A percentile compares a stretch with the other conserved stretches of the same genome.
Evolutionary conservation across 2,329 filamentous ascomycete genomes (phyloP).

Genomic region (Phyllosticta paracitricarpa): DNA sequence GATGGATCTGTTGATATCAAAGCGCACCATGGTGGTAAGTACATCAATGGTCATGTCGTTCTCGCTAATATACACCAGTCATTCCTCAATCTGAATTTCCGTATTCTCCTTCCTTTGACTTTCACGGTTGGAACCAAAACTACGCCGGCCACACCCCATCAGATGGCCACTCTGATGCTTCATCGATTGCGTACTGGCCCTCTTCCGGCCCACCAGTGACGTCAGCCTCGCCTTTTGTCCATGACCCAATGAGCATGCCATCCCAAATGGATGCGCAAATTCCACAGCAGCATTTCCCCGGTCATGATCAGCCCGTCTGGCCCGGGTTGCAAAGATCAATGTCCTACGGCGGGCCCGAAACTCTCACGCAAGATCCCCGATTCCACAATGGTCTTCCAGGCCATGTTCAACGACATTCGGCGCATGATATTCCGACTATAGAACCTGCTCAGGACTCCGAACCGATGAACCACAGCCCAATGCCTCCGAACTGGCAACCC

Average conservation of each 20-base stretch:
- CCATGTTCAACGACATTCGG: not conserved
- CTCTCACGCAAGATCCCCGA: constrained; percentile 22
- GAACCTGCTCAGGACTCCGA: not conserved
- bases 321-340: constrained; percentile 26
- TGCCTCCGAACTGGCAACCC: constrained; percentile 1
- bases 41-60: not conserved
- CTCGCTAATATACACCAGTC: constrained; percentile 14
- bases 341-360: constrained; percentile 31
- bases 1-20: constrained; percentile 17
- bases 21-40: constrained; percentile 23
- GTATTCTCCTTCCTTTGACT: constrained; percentile 17
- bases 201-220: constrained; percentile 24
- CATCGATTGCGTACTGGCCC: constrained; percentile 13
- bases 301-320: constrained; percentile 20
- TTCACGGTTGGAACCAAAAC: not conserved
- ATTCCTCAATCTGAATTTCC: constrained; percentile 25
- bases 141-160: constrained; percentile 4
- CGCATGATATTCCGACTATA: not conserved
- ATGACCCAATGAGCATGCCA: constrained; percentile 22
- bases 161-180: constrained; percentile 2
- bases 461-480: not conserved
- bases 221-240: constrained; percentile 18
- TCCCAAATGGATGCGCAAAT: constrained; percentile 15
- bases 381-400: constrained; percentile 2
- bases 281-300: constrained; percentile 25